These are phyloP conservation scores for Fusarium graminum DNA, from an alignment of 2,329 filamentous ascomycete species.

Conservation along the genomic window DNA sequence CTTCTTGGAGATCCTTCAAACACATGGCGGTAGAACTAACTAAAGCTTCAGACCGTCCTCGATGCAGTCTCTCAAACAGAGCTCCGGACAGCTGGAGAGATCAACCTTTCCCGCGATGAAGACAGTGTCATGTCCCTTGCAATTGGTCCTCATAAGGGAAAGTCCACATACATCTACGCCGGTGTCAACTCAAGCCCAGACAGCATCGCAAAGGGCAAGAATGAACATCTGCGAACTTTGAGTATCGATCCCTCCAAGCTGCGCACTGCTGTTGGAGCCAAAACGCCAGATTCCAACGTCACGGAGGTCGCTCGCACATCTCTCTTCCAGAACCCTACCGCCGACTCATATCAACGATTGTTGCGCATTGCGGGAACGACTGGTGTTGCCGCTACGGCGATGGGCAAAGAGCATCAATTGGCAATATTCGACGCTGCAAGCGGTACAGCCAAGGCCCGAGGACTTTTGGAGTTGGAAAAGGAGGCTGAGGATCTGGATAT, in stretches of 20 bases:
- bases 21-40: slow-evolving; percentile 24
- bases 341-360: slow-evolving; percentile 71
- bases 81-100: slow-evolving; percentile 75
- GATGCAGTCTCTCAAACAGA: slow-evolving; percentile 75
- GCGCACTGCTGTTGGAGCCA: slow-evolving; percentile 49
- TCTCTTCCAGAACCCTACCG: slow-evolving; percentile 64
- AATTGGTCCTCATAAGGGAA: slow-evolving; percentile 71
- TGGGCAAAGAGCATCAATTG: slow-evolving; percentile 81
- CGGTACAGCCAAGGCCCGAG: slow-evolving; percentile 61
- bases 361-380: slow-evolving; percentile 73
- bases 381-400: slow-evolving; percentile 82
- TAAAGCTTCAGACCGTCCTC: slow-evolving; percentile 71
- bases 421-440: slow-evolving; percentile 77
- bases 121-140: slow-evolving; percentile 90
- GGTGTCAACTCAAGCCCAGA: slow-evolving; percentile 86
- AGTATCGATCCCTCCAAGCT: slow-evolving; percentile 63
- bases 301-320: slow-evolving; percentile 65
- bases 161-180: slow-evolving; percentile 70
- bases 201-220: slow-evolving; percentile 80
- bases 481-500: slow-evolving; percentile 80
- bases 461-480: slow-evolving; percentile 63
- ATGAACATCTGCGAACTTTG: slow-evolving; percentile 86
- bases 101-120: slow-evolving; percentile 84
- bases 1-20: not conserved
- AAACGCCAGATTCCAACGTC: slow-evolving; percentile 56